phyloP scores from a whole-genome alignment of 2,329 filamentous ascomycete species.

The Alternaria arbusti region DNA sequence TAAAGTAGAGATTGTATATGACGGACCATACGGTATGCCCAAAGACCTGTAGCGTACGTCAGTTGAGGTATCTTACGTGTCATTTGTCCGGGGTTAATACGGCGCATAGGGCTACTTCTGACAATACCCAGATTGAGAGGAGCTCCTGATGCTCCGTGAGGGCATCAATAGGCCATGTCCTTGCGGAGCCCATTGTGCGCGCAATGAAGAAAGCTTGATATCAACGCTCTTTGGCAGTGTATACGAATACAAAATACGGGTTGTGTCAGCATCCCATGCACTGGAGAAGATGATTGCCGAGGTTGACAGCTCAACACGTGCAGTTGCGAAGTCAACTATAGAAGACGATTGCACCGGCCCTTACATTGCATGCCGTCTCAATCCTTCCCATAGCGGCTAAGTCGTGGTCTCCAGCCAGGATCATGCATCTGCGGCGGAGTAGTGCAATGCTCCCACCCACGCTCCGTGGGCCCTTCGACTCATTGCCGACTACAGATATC shows the following conservation, averaged over 20 bases:
- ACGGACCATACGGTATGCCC: not conserved
- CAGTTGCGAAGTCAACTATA: not conserved
- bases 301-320: not conserved
- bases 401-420: not conserved
- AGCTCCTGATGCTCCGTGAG: not conserved
- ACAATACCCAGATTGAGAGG: not conserved
- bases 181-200: not conserved
- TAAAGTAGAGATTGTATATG: slow-evolving; percentile 1
- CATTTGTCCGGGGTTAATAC: not conserved
- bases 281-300: not conserved
- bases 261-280: not conserved
- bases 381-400: not conserved
- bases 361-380: not conserved
- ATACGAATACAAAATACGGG: not conserved
- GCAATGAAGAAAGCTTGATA: not conserved
- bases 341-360: not conserved
- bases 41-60: not conserved
- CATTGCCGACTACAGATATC: not conserved
- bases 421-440: not conserved
- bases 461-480: not conserved
- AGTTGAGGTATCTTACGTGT: not conserved
- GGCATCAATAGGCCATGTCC: not conserved
- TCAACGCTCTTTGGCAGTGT: not conserved
- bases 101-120: not conserved
- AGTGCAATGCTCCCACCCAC: not conserved